A percentile compares a stretch with the other conserved stretches of the same genome.
Evolutionary conservation across 208 protist genomes (phyloP).

Genomic region (Perkinsela sp.): DNA sequence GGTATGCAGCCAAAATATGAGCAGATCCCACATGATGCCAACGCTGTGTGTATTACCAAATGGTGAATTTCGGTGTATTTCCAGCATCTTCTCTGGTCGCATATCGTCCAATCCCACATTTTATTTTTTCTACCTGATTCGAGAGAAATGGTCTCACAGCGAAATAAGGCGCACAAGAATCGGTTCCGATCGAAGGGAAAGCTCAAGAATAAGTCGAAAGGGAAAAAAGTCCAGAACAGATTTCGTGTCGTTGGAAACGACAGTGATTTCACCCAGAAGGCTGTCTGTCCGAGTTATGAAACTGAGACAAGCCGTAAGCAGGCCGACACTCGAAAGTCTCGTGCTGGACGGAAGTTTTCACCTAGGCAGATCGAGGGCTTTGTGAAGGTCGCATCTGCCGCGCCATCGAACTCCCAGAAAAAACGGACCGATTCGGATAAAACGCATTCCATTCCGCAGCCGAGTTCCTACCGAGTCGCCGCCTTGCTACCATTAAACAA

Average conservation of each 20-base stretch:
- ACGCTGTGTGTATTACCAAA: background rate
- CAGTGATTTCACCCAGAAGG: too few relatives aligned
- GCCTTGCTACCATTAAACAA: background rate
- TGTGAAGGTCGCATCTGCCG: too few relatives aligned
- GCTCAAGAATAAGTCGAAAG: background rate
- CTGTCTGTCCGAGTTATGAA: too few relatives aligned
- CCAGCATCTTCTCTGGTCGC: background rate
- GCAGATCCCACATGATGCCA: background rate
- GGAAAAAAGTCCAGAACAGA: background rate
- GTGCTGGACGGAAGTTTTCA: too few relatives aligned
- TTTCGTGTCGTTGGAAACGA: background rate
- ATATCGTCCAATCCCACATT: background rate
- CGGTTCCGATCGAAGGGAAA: background rate
- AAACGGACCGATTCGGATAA: too few relatives aligned
- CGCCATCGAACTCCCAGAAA: too few relatives aligned
- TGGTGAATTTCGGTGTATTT: background rate
- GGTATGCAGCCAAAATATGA: background rate
- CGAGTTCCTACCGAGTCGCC: background rate
- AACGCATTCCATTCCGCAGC: too few relatives aligned
- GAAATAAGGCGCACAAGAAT: background rate
- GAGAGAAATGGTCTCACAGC: background rate
- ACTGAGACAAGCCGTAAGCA: too few relatives aligned
- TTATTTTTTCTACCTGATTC: background rate
- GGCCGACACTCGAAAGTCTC: too few relatives aligned
- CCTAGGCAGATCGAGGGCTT: too few relatives aligned